Conservation (phyloP, 495 filamentous ascomycete species). For the Tetracladium setigerum region DNA sequence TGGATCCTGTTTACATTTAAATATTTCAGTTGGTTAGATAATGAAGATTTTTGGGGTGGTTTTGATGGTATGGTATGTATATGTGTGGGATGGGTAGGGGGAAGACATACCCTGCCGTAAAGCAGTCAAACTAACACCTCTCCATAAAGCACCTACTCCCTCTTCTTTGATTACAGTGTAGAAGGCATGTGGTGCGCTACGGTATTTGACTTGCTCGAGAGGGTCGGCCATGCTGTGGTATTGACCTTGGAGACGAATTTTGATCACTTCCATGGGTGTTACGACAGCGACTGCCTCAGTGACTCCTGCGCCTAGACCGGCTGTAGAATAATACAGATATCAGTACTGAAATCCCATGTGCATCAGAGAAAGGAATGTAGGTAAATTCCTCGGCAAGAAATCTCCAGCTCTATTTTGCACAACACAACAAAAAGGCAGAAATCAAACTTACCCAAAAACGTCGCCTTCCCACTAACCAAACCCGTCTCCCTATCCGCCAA, state of each 20-base stretch:
- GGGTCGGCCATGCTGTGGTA: conserved; percentile 92
- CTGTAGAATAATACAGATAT: conserved; percentile 28
- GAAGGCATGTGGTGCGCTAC: conserved; percentile 90
- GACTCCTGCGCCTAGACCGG: conserved; percentile 85
- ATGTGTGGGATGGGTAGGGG: not conserved
- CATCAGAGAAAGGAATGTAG: not conserved
- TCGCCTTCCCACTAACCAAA: conserved; percentile 60
- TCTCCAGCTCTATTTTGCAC: not conserved
- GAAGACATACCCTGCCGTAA: conserved; percentile 63
- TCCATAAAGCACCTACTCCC: conserved; percentile 78
- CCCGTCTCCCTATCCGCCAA: conserved; percentile 66
- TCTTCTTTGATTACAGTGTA: conserved; percentile 92
- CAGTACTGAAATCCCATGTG: not conserved
- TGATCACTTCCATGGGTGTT: conserved; percentile 97
- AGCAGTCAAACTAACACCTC: conserved; percentile 87
- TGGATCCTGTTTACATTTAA: conserved; percentile 38
- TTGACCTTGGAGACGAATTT: conserved; percentile 96
- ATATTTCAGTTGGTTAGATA: not conserved
- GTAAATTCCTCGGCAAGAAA: too few relatives aligned
- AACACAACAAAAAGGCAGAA: not conserved
- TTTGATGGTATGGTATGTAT: too few relatives aligned
- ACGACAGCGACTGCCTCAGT: conserved; percentile 95
- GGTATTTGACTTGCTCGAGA: conserved; percentile 88
- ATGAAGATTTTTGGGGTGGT: not conserved
- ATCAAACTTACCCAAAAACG: conserved; percentile 63